Percentiles rank a stretch among this genome's conserved stretches.
Conservation (phyloP, 331 rosid genomes). For the Spiraea crenata region DNA sequence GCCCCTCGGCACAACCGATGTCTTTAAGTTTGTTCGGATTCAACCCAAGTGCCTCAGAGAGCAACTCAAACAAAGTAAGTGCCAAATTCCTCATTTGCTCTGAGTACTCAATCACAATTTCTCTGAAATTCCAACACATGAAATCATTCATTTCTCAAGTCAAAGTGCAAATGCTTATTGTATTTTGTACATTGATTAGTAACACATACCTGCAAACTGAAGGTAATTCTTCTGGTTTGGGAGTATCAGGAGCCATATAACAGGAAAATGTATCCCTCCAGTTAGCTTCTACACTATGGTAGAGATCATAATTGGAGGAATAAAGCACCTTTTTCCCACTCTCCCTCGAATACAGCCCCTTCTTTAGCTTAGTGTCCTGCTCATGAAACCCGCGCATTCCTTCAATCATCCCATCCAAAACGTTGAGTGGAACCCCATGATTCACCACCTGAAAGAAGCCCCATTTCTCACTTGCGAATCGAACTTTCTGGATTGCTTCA, state of each 20-base stretch:
- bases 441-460: conserved; percentile 41
- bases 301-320: not conserved
- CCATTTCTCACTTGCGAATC: conserved; percentile 30
- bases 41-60: conserved; percentile 30
- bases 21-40: not conserved
- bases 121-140: conserved; percentile 11
- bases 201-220: conserved; percentile 31
- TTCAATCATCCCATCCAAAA: conserved; percentile 13
- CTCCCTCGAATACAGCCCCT: conserved; percentile 8
- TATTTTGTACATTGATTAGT: too few species aligned
- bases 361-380: conserved; percentile 28
- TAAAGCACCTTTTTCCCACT: too few species aligned
- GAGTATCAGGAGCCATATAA: conserved; percentile 33
- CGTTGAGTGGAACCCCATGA: conserved; percentile 34
- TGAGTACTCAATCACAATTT: conserved; percentile 3
- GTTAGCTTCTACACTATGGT: conserved; percentile 35
- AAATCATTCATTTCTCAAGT: too few species aligned
- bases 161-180: too few species aligned
- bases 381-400: conserved; percentile 38
- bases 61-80: conserved; percentile 12
- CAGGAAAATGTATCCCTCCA: conserved; percentile 41
- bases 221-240: conserved; percentile 32
- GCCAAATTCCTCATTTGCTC: conserved; percentile 18
- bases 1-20: conserved; percentile 18
- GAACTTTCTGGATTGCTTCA: conserved; percentile 6